A percentile compares a stretch with the other conserved stretches of the same genome.
Evolutionary conservation across 371 early-diverging fungal species (phyloP).

Genomic region (Rhizopus stolonifer): DNA sequence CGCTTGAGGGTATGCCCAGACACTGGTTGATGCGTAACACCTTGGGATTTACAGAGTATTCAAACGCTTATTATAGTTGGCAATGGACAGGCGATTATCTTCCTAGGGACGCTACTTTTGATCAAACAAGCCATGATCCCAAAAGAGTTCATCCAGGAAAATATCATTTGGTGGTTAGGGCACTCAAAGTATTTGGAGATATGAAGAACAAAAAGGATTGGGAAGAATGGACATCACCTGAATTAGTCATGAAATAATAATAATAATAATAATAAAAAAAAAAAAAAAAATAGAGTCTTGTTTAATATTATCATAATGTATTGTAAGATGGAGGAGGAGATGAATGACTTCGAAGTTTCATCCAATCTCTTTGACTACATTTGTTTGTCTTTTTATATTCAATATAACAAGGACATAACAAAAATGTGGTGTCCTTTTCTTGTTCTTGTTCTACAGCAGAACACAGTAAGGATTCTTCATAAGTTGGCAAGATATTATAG

Average conservation of each 20-base stretch:
- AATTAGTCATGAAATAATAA: background rate
- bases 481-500: conserved; percentile 31
- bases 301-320: too few relatives aligned
- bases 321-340: too few relatives aligned
- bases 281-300: too few relatives aligned
- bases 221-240: conserved; percentile 33
- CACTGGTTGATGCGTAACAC: conserved; percentile 32
- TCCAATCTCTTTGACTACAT: conserved; percentile 23
- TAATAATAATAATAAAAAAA: background rate
- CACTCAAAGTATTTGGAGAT: conserved; percentile 22
- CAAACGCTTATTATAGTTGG: conserved; percentile 20
- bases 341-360: conserved; percentile 5
- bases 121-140: conserved; percentile 5
- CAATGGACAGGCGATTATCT: conserved; percentile 28
- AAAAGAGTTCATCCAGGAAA: conserved; percentile 13
- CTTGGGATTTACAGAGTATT: conserved; percentile 9
- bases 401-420: conserved; percentile 30
- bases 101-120: too few relatives aligned
- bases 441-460: conserved; percentile 10
- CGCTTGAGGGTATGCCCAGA: conserved; percentile 14
- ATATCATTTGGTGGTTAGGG: conserved; percentile 21
- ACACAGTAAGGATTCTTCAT: conserved; percentile 23
- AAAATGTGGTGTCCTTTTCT: conserved; percentile 14
- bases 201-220: conserved; percentile 10
- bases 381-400: conserved; percentile 27